phyloP scores from a whole-genome alignment of 345 rosid genomes.

The Gossypium longicalyx region DNA sequence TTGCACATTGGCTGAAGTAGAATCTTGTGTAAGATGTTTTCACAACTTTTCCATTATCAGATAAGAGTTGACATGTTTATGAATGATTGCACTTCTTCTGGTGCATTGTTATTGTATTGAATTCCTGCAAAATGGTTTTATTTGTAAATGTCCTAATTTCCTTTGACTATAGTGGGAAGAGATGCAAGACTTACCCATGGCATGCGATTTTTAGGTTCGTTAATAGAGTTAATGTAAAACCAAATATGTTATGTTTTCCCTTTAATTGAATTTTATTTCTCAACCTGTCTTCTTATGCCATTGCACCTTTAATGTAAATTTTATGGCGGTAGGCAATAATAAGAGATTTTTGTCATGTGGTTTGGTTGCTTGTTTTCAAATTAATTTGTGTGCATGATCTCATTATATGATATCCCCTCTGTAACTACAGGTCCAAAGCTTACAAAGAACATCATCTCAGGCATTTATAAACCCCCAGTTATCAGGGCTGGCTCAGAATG shows the following conservation, averaged over 20 bases:
- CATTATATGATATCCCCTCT: constrained; percentile 12
- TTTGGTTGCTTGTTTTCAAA: not conserved
- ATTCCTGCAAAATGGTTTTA: not conserved
- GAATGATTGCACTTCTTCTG: not conserved
- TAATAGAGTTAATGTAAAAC: not conserved
- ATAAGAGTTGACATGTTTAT: not conserved
- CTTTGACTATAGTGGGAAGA: not conserved
- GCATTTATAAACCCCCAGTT: constrained; percentile 76
- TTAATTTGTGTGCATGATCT: constrained; percentile 8
- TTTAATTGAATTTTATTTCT: not conserved
- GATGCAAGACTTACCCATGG: not conserved
- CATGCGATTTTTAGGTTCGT: not conserved
- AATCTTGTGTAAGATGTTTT: not conserved
- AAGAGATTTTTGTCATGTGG: constrained; percentile 2
- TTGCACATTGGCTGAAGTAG: not conserved
- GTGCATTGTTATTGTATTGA: not conserved
- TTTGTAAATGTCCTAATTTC: not conserved
- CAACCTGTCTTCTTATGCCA: not conserved
- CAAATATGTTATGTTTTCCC: not conserved
- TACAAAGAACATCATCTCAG: constrained; percentile 68
- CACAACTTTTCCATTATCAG: not conserved
- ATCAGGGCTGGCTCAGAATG: constrained; percentile 68
- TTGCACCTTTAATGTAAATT: constrained; percentile 2
- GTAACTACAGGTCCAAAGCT: constrained; percentile 55
- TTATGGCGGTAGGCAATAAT: constrained; percentile 1